A percentile compares a stretch with the other conserved stretches of the same genome.
phyloP scores from a whole-genome alignment of 2,329 filamentous ascomycete genomes.

The Fusarium sp. region DNA sequence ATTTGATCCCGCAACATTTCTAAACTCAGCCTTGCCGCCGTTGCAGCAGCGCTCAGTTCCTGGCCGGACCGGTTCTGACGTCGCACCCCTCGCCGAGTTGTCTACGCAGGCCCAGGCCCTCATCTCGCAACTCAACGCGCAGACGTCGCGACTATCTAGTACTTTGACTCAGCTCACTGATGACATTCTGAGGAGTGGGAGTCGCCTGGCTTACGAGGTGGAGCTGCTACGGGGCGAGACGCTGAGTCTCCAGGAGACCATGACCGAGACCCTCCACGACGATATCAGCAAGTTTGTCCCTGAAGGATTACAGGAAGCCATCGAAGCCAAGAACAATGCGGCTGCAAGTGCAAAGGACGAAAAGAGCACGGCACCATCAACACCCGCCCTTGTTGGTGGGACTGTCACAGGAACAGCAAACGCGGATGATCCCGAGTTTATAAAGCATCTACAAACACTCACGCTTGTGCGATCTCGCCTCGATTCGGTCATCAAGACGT shows the following conservation, averaged over 20 bases:
- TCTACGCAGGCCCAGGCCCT: constrained; percentile 85
- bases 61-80: constrained; percentile 42
- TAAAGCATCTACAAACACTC: constrained; percentile 84
- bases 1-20: constrained; percentile 87
- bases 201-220: constrained; percentile 91
- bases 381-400: constrained; percentile 15
- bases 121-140: constrained; percentile 88
- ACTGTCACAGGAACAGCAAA: constrained; percentile 21
- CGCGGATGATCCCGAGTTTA: constrained; percentile 71
- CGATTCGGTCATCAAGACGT: constrained; percentile 89
- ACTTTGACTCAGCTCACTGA: constrained; percentile 91
- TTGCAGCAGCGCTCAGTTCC: constrained; percentile 62
- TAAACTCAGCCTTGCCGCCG: constrained; percentile 82
- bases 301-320: constrained; percentile 54
- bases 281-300: constrained; percentile 82
- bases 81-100: constrained; percentile 77
- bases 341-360: constrained; percentile 28
- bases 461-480: constrained; percentile 85
- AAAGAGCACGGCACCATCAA: constrained; percentile 40
- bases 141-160: constrained; percentile 84
- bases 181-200: constrained; percentile 91
- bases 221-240: constrained; percentile 93
- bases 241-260: constrained; percentile 79
- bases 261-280: constrained; percentile 77
- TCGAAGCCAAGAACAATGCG: constrained; percentile 40